Percentiles rank a stretch among this genome's conserved stretches.
These are phyloP conservation scores for Macrophomina pseudophaseolina DNA, from an alignment of 2,329 filamentous ascomycete genomes.

Conservation along the genomic window DNA sequence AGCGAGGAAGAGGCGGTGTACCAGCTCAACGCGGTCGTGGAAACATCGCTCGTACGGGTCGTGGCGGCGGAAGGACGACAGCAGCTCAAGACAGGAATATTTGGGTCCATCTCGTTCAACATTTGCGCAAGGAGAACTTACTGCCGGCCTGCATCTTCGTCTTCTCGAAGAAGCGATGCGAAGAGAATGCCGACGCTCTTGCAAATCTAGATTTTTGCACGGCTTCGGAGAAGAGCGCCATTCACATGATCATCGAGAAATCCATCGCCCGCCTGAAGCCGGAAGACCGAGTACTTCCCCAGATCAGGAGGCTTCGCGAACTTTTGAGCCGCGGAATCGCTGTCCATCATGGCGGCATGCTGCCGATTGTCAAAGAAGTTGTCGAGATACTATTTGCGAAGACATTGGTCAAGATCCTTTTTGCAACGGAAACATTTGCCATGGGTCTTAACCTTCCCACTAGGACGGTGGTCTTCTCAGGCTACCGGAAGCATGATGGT, in stretches of 20 bases:
- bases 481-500: conserved; percentile 94
- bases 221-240: conserved; percentile 90
- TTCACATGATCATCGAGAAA: conserved; percentile 97
- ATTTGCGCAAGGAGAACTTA: conserved; percentile 82
- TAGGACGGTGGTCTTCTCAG: conserved; percentile 95
- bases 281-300: conserved; percentile 87
- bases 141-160: conserved; percentile 97
- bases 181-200: conserved; percentile 94
- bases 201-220: conserved; percentile 96
- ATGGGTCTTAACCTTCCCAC: conserved; percentile 98
- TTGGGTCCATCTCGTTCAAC: conserved; percentile 95
- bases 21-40: conserved; percentile 66
- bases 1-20: conserved; percentile 59
- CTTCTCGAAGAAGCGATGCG: conserved; percentile 96
- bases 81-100: conserved; percentile 94
- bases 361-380: conserved; percentile 97
- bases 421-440: conserved; percentile 97
- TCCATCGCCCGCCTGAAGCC: conserved; percentile 89
- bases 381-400: conserved; percentile 96
- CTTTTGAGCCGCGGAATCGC: conserved; percentile 87
- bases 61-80: conserved; percentile 83
- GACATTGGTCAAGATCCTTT: conserved; percentile 93
- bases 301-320: conserved; percentile 86
- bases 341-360: conserved; percentile 90
- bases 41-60: conserved; percentile 87